Evolutionary conservation across 352 stramenopile genomes (phyloP).

Genomic region (Paralagenidium karlingii): DNA sequence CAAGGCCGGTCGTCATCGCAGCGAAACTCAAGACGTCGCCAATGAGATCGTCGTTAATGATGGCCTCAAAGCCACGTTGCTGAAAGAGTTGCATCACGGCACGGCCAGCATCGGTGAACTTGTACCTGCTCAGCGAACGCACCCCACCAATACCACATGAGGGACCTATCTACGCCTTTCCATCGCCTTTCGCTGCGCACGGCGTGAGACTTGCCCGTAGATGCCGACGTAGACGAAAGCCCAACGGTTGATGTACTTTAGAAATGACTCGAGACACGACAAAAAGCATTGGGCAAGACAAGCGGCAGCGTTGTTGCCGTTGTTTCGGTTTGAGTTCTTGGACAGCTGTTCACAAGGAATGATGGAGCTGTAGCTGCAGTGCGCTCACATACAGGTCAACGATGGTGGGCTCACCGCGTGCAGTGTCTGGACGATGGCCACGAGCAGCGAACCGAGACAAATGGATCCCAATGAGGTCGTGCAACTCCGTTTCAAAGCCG

Average conservation of each 20-base stretch:
- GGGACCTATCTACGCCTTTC: too few species aligned
- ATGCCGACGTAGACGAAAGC: slow-evolving; percentile 93
- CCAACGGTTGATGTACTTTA: slow-evolving; percentile 91
- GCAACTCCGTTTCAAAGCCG: slow-evolving; percentile 69
- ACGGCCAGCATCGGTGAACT: slow-evolving; percentile 87
- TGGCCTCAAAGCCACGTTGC: slow-evolving; percentile 86
- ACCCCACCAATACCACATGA: too few species aligned
- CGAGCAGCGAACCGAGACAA: slow-evolving; percentile 89
- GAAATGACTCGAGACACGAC: slow-evolving; percentile 66
- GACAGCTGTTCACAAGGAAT: too few species aligned
- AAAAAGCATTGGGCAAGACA: slow-evolving; percentile 80
- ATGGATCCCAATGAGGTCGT: slow-evolving; percentile 93
- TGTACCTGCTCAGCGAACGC: too few species aligned
- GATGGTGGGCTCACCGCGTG: too few species aligned
- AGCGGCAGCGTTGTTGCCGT: slow-evolving; percentile 41
- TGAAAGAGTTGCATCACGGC: slow-evolving; percentile 91
- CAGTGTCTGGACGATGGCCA: slow-evolving; percentile 87
- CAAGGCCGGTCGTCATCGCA: slow-evolving; percentile 71
- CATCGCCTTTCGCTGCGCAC: too few species aligned
- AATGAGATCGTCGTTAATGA: slow-evolving; percentile 95
- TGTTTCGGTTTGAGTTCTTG: slow-evolving; percentile 55
- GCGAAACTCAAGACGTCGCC: slow-evolving; percentile 86
- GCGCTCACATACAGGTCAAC: too few species aligned
- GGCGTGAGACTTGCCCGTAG: too few species aligned
- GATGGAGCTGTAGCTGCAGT: too few species aligned